phyloP scores from a whole-genome alignment of 176 grass and related monocot species.

The Triticum monococcum region DNA sequence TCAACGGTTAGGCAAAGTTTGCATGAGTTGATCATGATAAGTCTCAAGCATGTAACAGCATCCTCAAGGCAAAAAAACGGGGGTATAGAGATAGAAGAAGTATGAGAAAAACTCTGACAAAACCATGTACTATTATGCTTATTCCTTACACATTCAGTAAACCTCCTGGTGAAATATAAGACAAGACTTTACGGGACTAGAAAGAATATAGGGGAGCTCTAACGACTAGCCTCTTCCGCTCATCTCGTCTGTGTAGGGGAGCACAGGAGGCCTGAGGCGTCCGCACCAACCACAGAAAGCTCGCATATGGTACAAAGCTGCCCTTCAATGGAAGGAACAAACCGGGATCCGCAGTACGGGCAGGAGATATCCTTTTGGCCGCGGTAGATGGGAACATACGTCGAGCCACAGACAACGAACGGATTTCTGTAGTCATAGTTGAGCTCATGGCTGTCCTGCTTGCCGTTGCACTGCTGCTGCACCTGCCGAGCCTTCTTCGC shows the following conservation, averaged over 20 bases:
- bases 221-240: conserved; percentile 29
- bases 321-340: conserved; percentile 62
- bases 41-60: conserved; percentile 42
- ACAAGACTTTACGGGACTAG: conserved; percentile 30
- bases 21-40: conserved; percentile 12
- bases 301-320: conserved; percentile 95
- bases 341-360: conserved; percentile 74
- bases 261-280: conserved; percentile 90
- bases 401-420: conserved; percentile 87
- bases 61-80: conserved; percentile 35
- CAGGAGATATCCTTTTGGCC: conserved; percentile 94
- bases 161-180: conserved; percentile 39
- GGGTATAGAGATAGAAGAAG: neutral
- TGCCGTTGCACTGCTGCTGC: conserved; percentile 58
- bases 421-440: conserved; percentile 97
- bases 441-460: conserved; percentile 56
- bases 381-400: conserved; percentile 85
- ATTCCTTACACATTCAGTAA: conserved; percentile 69
- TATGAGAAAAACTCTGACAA: conserved; percentile 25
- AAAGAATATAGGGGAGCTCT: conserved; percentile 48
- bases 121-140: conserved; percentile 67
- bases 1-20: neutral
- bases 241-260: conserved; percentile 88
- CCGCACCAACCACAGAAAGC: conserved; percentile 65
- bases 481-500: conserved; percentile 88